A percentile compares a stretch with the other conserved stretches of the same genome.
Conservation (phyloP, 345 rosid genomes). For the Sisymbrium irio region DNA sequence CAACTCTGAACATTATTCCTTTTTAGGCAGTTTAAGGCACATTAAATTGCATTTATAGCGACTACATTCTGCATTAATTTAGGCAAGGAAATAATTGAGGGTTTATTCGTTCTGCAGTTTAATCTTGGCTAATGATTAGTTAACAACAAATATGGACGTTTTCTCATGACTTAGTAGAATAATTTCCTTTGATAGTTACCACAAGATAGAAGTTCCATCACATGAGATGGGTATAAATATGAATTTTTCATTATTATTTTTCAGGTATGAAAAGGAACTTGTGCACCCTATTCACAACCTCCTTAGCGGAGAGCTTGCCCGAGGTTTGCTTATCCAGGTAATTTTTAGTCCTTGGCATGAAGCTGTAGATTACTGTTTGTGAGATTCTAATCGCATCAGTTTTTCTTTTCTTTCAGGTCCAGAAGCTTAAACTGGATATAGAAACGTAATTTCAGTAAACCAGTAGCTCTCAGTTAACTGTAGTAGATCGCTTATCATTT, state of each 20-base stretch:
- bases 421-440: constrained; percentile 89
- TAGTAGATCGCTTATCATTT: constrained; percentile 3
- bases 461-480: constrained; percentile 13
- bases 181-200: constrained; percentile 10
- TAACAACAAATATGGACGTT: background rate
- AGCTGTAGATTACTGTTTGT: constrained; percentile 15
- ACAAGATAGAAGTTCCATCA: background rate
- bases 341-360: constrained; percentile 5
- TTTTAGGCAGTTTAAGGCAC: constrained; percentile 16
- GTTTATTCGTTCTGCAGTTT: background rate
- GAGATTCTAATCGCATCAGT: constrained; percentile 13
- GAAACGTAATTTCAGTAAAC: constrained; percentile 69
- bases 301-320: constrained; percentile 90
- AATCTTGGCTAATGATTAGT: background rate
- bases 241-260: constrained; percentile 26
- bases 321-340: constrained; percentile 95
- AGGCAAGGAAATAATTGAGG: background rate
- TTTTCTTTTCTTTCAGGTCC: constrained; percentile 59
- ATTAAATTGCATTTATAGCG: background rate
- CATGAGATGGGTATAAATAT: background rate
- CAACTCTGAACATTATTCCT: constrained; percentile 15
- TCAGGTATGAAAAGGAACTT: constrained; percentile 86
- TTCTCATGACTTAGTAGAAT: background rate
- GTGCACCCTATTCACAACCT: constrained; percentile 87
- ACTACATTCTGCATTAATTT: background rate